Conservation (phyloP, 768 basidiomycete genomes). For the Boletus coccyginus region DNA sequence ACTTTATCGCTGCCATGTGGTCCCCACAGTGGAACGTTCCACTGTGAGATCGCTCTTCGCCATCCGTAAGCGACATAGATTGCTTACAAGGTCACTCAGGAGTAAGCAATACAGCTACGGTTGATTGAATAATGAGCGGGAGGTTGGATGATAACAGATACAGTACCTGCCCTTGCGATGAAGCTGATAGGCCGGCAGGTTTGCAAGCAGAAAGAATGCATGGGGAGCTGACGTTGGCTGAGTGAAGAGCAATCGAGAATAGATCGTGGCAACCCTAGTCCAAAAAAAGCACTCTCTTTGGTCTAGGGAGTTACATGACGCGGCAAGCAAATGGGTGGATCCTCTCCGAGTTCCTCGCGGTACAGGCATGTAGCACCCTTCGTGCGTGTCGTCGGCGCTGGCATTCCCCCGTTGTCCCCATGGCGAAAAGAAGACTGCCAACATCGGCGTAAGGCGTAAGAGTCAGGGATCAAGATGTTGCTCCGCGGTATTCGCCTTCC, state of each 20-base stretch:
- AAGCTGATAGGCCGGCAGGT: neutral
- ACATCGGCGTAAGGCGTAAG: neutral
- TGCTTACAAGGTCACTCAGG: too few species aligned
- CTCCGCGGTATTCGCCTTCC: slow-evolving; percentile 17
- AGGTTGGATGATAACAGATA: neutral
- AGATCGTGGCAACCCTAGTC: neutral
- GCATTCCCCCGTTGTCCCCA: neutral
- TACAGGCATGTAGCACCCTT: too few species aligned
- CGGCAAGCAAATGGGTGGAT: neutral
- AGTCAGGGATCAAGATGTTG: neutral
- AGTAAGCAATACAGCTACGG: neutral
- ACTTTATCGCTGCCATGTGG: too few species aligned
- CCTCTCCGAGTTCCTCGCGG: neutral
- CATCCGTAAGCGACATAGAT: too few species aligned
- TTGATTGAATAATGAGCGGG: neutral
- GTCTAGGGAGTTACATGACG: too few species aligned
- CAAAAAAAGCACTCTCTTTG: too few species aligned
- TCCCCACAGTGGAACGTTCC: too few species aligned
- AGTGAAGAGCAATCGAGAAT: neutral
- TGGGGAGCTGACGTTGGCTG: neutral
- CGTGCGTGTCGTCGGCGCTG: neutral
- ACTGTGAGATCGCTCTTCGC: too few species aligned
- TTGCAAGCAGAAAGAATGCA: neutral
- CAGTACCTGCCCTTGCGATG: neutral
- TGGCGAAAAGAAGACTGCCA: neutral